These are phyloP conservation scores for Aschersonia sp. DNA, from an alignment of 2,329 filamentous ascomycete species.

Conservation along the genomic window DNA sequence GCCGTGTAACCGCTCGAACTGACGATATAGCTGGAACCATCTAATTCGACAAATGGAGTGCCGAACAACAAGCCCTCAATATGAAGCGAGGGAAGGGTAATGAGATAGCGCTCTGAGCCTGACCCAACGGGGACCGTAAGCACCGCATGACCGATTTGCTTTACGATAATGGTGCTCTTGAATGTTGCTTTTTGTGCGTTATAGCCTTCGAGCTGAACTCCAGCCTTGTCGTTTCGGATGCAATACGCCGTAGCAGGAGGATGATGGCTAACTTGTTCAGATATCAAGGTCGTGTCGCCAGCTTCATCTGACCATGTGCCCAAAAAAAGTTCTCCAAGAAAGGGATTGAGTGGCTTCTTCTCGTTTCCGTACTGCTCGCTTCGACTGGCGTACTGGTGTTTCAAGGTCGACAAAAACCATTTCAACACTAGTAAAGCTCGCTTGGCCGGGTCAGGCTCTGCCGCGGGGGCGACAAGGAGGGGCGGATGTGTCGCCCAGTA, in stretches of 20 bases:
- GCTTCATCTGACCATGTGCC: conserved; percentile 77
- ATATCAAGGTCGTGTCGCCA: conserved; percentile 74
- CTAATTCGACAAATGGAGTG: conserved; percentile 80
- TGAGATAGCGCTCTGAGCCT: conserved; percentile 60
- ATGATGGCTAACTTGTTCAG: conserved; percentile 91
- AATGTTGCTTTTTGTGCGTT: conserved; percentile 96
- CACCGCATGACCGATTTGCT: conserved; percentile 83
- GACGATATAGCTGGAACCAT: conserved; percentile 70
- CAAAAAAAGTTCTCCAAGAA: conserved; percentile 86
- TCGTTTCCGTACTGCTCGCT: conserved; percentile 78
- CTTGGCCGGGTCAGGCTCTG: conserved; percentile 66
- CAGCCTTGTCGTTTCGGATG: conserved; percentile 75
- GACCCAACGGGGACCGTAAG: conserved; percentile 49
- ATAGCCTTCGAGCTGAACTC: conserved; percentile 71
- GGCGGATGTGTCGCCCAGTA: conserved; percentile 72
- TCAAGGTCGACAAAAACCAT: conserved; percentile 89
- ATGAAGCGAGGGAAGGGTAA: conserved; percentile 81
- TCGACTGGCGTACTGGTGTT: conserved; percentile 63
- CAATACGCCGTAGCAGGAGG: conserved; percentile 90
- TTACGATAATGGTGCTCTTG: conserved; percentile 84
- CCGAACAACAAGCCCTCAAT: conserved; percentile 86
- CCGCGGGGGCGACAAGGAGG: conserved; percentile 69
- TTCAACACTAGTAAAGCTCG: conserved; percentile 79
- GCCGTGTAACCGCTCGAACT: conserved; percentile 77
- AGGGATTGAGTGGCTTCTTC: conserved; percentile 96